Evolutionary conservation across 2,329 filamentous ascomycete genomes (phyloP), one percentile per base, ranked within the genome.

Genomic region (Calonectria naviculata): DNA sequence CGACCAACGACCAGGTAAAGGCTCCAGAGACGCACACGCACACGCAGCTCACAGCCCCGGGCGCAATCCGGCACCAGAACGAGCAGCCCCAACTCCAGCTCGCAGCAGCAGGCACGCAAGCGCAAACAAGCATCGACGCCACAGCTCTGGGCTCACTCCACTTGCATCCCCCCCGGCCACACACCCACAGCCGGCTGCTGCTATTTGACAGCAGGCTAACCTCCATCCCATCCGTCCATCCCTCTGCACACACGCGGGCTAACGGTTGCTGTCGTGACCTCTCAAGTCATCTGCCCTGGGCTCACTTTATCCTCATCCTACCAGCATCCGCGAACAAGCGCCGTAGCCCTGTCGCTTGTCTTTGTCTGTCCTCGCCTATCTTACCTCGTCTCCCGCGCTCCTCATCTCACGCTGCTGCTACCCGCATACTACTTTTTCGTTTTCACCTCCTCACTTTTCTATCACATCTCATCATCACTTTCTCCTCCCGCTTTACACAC

Each of bases 231-330:
- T 61, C 64, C 64, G 24, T 38, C 64, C 65, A 58, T 60, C 52
- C 42, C 13, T 56, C 44, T 41, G 44, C 36, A 65, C 56, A 41
- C 52, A 34, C 52, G 44, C 64, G 52, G 47, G 65, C 65, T 67
- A 61, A 67, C 54, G 42, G 65, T 49, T 60, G 34, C 54, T 61
- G 52, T 61, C 65, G 65, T 67, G 65, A 61, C 65, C 65, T 66
- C 64, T 26, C 31, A 60, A 65, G 54, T 67, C 65, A 67, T 49
- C 65, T 67, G 54, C 31, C 52, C 52, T 56, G 38, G 52, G 52
- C 52, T 31, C 31, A 15, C 34, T 58, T 36, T 58, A 26, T 58
- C 21, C 52, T 38, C 34, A 58, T 58, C 52, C 52, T 58, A 58
- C 52, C 52, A 58, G 52, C 52, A 58, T 58, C 52, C 52, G 34